phyloP scores from a whole-genome alignment of 1,139 yeast species.

The Nakaseomyces bracarensis region DNA sequence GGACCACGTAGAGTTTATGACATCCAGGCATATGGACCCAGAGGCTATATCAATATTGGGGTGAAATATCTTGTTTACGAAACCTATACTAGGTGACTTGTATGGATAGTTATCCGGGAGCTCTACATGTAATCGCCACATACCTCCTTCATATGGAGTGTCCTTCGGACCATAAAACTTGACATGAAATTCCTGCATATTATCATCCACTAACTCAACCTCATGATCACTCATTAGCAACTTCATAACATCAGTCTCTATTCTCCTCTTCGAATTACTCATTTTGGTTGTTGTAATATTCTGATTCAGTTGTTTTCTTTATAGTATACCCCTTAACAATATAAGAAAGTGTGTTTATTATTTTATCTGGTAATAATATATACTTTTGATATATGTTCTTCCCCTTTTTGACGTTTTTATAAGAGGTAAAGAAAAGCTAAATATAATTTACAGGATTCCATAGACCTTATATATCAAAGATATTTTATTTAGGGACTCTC shows the following conservation, averaged over 20 bases:
- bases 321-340: too few relatives aligned
- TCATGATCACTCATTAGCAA: conserved; percentile 90
- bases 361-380: too few relatives aligned
- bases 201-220: conserved; percentile 76
- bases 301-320: background rate
- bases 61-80: conserved; percentile 82
- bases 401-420: too few relatives aligned
- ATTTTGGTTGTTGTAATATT: conserved; percentile 22
- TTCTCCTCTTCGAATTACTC: conserved; percentile 61
- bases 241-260: conserved; percentile 95
- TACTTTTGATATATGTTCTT: too few relatives aligned
- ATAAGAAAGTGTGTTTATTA: too few relatives aligned
- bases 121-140: conserved; percentile 89
- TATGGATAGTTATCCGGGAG: conserved; percentile 93
- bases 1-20: conserved; percentile 95
- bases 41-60: conserved; percentile 88
- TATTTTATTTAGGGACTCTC: too few relatives aligned
- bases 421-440: too few relatives aligned
- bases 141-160: conserved; percentile 84
- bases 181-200: conserved; percentile 84
- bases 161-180: conserved; percentile 82
- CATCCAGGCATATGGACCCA: conserved; percentile 93
- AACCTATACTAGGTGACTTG: conserved; percentile 93
- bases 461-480: too few relatives aligned
- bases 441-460: too few relatives aligned